These are phyloP conservation scores for Pyracantha coccinea DNA, from an alignment of 331 rosid genomes.

Conservation along the genomic window DNA sequence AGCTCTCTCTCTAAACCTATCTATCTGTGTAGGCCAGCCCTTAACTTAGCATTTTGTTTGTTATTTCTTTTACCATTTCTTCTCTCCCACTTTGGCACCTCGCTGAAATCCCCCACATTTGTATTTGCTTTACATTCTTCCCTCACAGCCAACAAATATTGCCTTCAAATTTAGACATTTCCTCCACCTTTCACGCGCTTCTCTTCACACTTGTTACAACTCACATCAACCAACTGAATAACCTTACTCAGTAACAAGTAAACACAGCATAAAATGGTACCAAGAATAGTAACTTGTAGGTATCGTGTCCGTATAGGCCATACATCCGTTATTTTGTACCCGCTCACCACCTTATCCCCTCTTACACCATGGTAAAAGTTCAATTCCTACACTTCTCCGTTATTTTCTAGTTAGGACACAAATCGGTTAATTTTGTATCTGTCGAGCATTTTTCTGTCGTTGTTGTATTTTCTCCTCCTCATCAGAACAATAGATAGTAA, in stretches of 20 bases:
- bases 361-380: neutral
- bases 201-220: conserved; percentile 13
- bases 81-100: conserved; percentile 15
- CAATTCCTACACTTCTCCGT: neutral
- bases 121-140: neutral
- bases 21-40: conserved; percentile 26
- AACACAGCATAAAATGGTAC: neutral
- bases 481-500: too few species aligned
- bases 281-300: neutral
- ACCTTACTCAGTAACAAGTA: neutral
- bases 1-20: conserved; percentile 7
- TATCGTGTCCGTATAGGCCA: neutral
- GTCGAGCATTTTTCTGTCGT: too few species aligned
- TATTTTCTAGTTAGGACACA: neutral
- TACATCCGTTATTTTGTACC: neutral
- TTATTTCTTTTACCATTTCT: conserved; percentile 45
- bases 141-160: conserved; percentile 2
- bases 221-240: neutral
- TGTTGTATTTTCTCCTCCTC: too few species aligned
- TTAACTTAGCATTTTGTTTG: conserved; percentile 44
- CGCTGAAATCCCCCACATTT: neutral
- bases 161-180: conserved; percentile 23
- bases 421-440: neutral
- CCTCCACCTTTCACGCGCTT: conserved; percentile 12
- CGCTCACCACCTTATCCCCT: neutral